Percentiles rank a stretch among this genome's conserved stretches.
Conservation (phyloP, 1,139 yeast genomes). For the Nakaseomyces glabratus region DNA sequence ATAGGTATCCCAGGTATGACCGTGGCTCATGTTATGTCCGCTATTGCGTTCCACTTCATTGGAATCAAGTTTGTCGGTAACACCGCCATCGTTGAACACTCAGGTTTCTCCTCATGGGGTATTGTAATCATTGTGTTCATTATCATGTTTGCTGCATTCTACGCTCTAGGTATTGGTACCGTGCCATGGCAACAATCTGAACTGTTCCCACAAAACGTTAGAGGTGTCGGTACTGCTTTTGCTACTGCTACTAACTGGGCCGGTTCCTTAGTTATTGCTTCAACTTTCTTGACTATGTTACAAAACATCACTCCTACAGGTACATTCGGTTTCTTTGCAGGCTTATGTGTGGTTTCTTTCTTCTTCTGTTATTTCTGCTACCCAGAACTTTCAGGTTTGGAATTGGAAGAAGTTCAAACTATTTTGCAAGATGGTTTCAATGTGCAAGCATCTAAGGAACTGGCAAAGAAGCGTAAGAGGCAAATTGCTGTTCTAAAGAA, state of each 20-base stretch:
- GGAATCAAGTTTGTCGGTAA: constrained; percentile 47
- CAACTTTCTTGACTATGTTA: constrained; percentile 90
- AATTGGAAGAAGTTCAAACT: constrained; percentile 81
- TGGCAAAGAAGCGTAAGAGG: constrained; percentile 37
- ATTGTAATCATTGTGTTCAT: constrained; percentile 73
- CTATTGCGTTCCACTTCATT: constrained; percentile 82
- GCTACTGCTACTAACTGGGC: constrained; percentile 97
- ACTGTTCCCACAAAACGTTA: constrained; percentile 81
- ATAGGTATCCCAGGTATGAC: constrained; percentile 77
- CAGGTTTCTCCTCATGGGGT: constrained; percentile 73
- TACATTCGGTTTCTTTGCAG: constrained; percentile 85
- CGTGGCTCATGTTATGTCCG: constrained; percentile 62
- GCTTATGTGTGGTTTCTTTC: constrained; percentile 60
- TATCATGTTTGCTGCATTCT: constrained; percentile 79
- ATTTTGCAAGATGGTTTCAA: constrained; percentile 77
- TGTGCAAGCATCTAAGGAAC: constrained; percentile 56
- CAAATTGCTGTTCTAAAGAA: constrained; percentile 17
- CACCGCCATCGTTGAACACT: constrained; percentile 34
- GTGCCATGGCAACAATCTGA: constrained; percentile 99
- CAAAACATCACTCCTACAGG: constrained; percentile 90
- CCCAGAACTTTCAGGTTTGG: constrained; percentile 87
- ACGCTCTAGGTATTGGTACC: constrained; percentile 91
- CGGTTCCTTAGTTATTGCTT: constrained; percentile 82
- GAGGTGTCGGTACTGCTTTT: constrained; percentile 84
- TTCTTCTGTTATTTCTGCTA: constrained; percentile 70